Percentiles rank a stretch among this genome's conserved stretches.
Conservation (phyloP, 2,329 filamentous ascomycete genomes). For the Trichothecium sympodiale region DNA sequence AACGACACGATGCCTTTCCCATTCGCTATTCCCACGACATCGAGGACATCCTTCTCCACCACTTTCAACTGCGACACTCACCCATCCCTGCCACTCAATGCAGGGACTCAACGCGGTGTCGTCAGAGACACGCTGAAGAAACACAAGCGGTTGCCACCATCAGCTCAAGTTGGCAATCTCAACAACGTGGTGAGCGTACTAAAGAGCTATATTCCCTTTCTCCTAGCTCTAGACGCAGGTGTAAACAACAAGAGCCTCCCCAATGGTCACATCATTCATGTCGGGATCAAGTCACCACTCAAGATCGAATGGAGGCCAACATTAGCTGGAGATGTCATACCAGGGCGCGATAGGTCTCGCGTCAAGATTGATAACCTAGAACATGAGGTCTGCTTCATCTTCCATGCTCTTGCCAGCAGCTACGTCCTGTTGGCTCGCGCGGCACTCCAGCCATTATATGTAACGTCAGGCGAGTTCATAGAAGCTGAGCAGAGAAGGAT, state of each 20-base stretch:
- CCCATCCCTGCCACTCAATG: conserved; percentile 73
- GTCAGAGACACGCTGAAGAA: conserved; percentile 76
- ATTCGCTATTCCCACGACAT: conserved; percentile 82
- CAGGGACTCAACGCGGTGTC: conserved; percentile 74
- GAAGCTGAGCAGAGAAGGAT: conserved; percentile 54
- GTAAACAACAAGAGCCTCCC: conserved; percentile 37
- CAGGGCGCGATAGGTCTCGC: conserved; percentile 53
- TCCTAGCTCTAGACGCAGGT: conserved; percentile 66
- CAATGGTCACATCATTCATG: conserved; percentile 51
- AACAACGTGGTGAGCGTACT: conserved; percentile 57
- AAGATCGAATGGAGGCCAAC: conserved; percentile 79
- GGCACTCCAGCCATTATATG: conserved; percentile 63
- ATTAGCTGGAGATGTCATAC: conserved; percentile 52
- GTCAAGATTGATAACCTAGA: conserved; percentile 63
- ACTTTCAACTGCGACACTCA: conserved; percentile 72
- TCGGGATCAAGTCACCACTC: conserved; percentile 24
- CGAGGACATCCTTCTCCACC: conserved; percentile 69
- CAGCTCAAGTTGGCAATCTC: conserved; percentile 61
- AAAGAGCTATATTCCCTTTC: conserved; percentile 71
- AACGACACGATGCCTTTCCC: conserved; percentile 67
- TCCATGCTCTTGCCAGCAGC: conserved; percentile 67
- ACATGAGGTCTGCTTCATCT: conserved; percentile 70
- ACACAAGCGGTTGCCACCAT: conserved; percentile 72
- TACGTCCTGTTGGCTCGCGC: conserved; percentile 62
- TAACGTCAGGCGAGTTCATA: conserved; percentile 47